Conservation (phyloP, 495 filamentous ascomycete species). For the Penicillium soppii region DNA sequence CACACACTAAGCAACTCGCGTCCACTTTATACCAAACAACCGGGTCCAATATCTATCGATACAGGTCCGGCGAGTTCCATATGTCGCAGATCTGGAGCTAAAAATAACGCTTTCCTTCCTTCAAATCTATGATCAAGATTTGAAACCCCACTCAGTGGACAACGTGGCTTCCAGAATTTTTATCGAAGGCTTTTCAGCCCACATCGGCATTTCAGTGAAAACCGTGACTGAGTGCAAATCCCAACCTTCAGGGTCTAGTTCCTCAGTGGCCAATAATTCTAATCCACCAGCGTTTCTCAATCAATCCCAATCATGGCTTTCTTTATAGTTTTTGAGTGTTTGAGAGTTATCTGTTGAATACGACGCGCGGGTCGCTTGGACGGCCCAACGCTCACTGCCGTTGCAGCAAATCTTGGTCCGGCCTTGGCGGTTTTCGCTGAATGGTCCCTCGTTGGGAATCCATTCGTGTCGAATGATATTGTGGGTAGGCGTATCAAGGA, state of each 20-base stretch:
- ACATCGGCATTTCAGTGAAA: constrained; percentile 1
- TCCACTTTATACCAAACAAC: background rate
- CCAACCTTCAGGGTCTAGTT: background rate
- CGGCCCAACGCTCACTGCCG: background rate
- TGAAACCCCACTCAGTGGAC: constrained; percentile 10
- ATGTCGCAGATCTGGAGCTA: constrained; percentile 20
- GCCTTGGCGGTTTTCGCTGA: constrained; percentile 1
- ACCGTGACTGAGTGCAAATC: background rate
- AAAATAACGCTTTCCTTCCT: constrained; percentile 4
- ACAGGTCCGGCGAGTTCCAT: background rate
- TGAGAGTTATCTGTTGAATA: background rate
- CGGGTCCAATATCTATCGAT: background rate
- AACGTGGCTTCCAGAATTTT: constrained; percentile 29
- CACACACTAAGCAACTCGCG: background rate
- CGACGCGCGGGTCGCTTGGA: background rate
- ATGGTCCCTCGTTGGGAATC: background rate
- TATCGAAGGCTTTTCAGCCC: background rate
- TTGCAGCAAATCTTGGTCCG: constrained; percentile 1
- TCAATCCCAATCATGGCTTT: background rate
- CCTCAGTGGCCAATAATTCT: no score
- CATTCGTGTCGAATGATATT: background rate
- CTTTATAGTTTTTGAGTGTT: background rate
- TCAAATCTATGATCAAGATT: background rate
- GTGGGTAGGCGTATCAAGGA: background rate
- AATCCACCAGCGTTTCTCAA: background rate